Evolutionary conservation across 306 rosid genomes (phyloP).

Genomic region (Clitoria ternatea): DNA sequence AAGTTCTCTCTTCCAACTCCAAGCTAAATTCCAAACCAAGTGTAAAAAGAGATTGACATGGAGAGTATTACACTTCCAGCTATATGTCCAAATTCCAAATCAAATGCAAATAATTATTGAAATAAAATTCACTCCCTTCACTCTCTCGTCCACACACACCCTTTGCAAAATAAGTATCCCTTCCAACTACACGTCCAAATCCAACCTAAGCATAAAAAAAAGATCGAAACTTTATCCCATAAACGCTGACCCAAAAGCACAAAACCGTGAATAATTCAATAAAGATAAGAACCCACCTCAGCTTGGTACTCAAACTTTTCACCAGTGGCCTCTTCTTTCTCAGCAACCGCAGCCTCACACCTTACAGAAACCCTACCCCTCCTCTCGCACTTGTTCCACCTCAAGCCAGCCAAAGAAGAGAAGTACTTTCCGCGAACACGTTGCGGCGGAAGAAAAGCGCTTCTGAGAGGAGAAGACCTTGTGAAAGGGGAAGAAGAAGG

Average conservation of each 20-base stretch:
- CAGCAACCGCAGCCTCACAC: constrained; percentile 86
- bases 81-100: not conserved
- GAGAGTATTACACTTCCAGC: not conserved
- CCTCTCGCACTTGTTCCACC: constrained; percentile 35
- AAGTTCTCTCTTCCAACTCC: too few species aligned
- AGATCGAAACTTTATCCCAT: constrained; percentile 1
- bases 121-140: not conserved
- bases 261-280: not conserved
- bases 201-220: not conserved
- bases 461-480: constrained; percentile 36
- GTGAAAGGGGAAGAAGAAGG: constrained; percentile 52
- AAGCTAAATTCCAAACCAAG: too few species aligned
- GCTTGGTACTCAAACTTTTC: constrained; percentile 97
- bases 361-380: constrained; percentile 46
- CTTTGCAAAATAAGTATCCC: not conserved
- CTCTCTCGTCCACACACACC: not conserved
- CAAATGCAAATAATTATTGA: not conserved
- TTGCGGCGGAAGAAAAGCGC: constrained; percentile 55
- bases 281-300: constrained; percentile 50
- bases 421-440: constrained; percentile 36
- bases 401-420: constrained; percentile 35
- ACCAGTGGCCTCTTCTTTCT: constrained; percentile 69
- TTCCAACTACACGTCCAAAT: not conserved
- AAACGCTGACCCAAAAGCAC: not conserved
- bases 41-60: too few species aligned